Percentiles rank a stretch among this genome's conserved stretches.
phyloP scores from a whole-genome alignment of 805 yeast species.

The Yarrowia sp. region DNA sequence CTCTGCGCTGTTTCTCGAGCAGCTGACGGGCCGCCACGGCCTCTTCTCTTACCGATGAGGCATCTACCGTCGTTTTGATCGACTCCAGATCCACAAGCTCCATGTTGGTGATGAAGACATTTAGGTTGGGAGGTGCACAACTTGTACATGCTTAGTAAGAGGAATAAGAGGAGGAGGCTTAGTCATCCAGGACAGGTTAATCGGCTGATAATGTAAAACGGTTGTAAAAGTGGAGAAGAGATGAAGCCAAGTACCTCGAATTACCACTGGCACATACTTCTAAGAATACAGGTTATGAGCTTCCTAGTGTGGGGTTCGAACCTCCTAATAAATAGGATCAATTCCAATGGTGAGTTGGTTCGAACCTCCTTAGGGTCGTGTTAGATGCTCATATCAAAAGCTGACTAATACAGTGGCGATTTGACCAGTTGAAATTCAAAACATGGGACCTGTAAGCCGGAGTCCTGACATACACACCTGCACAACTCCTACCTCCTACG shows the following conservation, averaged over 20 bases:
- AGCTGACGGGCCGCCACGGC: conserved; percentile 34
- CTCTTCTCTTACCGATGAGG: conserved; percentile 21
- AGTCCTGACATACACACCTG: no score
- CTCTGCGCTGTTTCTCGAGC: conserved; percentile 26
- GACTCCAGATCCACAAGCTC: conserved; percentile 33
- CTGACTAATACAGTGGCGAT: conserved; percentile 2
- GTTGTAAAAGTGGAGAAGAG: no score
- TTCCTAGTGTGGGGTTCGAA: no score
- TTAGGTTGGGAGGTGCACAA: conserved; percentile 31
- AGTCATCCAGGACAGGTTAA: background rate
- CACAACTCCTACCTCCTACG: background rate
- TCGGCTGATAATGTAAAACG: no score
- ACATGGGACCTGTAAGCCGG: no score
- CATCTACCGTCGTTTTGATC: conserved; percentile 38
- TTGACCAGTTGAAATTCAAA: no score
- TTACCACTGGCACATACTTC: no score
- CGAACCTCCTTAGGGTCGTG: no score
- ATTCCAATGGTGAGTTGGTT: no score
- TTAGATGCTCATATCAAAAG: background rate
- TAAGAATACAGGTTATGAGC: background rate
- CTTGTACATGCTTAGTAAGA: conserved; percentile 10
- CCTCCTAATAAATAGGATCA: no score
- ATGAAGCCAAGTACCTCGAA: no score
- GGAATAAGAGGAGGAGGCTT: background rate
- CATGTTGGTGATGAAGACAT: conserved; percentile 24